Evolutionary conservation across 352 stramenopile genomes (phyloP).

Genomic region (Achlya hypogyna): DNA sequence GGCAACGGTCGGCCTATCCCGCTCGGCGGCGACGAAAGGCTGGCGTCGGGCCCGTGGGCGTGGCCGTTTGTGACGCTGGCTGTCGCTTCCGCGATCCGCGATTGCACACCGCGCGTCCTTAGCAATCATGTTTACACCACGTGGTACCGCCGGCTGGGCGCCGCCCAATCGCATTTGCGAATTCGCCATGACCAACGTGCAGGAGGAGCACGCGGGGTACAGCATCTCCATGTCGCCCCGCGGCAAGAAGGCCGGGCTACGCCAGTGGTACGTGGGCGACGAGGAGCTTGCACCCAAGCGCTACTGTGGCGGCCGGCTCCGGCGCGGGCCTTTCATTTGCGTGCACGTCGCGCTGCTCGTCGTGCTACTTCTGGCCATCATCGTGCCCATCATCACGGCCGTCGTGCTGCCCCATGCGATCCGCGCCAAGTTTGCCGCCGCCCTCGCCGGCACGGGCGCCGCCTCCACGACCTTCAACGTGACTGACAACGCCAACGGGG

Average conservation of each 20-base stretch:
- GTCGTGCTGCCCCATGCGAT: slow-evolving; percentile 12
- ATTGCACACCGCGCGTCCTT: not conserved
- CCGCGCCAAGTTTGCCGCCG: slow-evolving; percentile 14
- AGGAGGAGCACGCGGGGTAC: too few relatives aligned
- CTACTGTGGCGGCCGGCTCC: slow-evolving; percentile 6
- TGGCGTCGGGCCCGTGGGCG: too few relatives aligned
- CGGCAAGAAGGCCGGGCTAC: not conserved
- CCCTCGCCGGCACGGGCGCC: not conserved
- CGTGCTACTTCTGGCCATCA: slow-evolving; percentile 5
- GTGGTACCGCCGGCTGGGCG: not conserved
- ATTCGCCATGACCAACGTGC: not conserved
- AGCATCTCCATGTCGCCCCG: not conserved
- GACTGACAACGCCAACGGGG: not conserved
- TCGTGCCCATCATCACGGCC: slow-evolving; percentile 14
- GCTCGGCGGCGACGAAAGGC: too few relatives aligned
- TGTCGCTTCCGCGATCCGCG: too few relatives aligned
- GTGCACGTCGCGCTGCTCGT: not conserved
- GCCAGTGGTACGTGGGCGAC: slow-evolving; percentile 12
- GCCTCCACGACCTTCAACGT: not conserved
- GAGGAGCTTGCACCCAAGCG: not conserved
- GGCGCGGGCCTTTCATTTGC: slow-evolving; percentile 13
- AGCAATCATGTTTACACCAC: not conserved
- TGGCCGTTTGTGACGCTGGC: too few relatives aligned
- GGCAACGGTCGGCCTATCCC: too few relatives aligned
- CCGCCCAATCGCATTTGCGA: not conserved